phyloP scores from a whole-genome alignment of 2,329 filamentous ascomycete genomes.

The Colletotrichum sp. region DNA sequence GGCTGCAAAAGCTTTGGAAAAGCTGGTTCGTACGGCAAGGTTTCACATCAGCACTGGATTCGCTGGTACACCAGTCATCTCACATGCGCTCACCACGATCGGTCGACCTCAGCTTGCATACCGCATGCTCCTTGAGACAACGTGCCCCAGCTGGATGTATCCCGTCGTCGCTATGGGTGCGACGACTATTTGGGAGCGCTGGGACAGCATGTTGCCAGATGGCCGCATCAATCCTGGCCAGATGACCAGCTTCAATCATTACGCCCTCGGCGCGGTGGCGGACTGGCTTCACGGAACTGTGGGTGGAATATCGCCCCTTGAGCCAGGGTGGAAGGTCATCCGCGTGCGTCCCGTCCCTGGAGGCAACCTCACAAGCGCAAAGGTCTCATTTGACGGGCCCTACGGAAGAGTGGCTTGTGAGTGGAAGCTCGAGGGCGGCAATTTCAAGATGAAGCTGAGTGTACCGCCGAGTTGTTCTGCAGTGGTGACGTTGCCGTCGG shows the following conservation, averaged over 20 bases:
- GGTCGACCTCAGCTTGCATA: constrained; percentile 30
- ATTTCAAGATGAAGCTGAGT: not conserved
- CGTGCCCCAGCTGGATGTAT: constrained; percentile 42
- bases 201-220: constrained; percentile 42
- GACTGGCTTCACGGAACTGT: constrained; percentile 39
- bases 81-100: constrained; percentile 11
- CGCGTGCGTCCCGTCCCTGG: constrained; percentile 11
- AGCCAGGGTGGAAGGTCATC: constrained; percentile 26
- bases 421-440: not conserved
- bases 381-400: constrained; percentile 7
- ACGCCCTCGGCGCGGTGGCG: constrained; percentile 42
- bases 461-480: constrained; percentile 11
- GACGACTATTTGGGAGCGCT: constrained; percentile 48
- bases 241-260: constrained; percentile 49
- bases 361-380: constrained; percentile 13
- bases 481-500: constrained; percentile 1
- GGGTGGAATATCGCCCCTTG: constrained; percentile 25
- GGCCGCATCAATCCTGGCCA: constrained; percentile 40
- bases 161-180: constrained; percentile 39
- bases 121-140: constrained; percentile 39
- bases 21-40: constrained; percentile 2
- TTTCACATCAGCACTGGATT: constrained; percentile 15
- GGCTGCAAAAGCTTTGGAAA: not conserved
- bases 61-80: constrained; percentile 10
- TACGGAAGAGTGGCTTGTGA: constrained; percentile 1